phyloP scores from a whole-genome alignment of 2,329 filamentous ascomycete species.

The Huntiella abstrusa region DNA sequence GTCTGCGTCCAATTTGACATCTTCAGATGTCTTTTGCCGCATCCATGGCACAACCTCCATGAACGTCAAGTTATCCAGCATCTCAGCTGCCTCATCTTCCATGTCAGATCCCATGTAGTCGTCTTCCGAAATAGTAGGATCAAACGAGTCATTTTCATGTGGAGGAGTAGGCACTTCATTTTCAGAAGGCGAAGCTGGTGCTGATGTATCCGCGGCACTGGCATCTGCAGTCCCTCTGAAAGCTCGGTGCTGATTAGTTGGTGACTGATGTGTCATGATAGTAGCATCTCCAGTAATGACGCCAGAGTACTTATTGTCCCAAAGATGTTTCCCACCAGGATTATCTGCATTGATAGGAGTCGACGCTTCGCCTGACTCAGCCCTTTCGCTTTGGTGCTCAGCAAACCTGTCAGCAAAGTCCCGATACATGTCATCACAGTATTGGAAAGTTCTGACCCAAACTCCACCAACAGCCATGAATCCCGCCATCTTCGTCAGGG shows the following conservation, averaged over 20 bases:
- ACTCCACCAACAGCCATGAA: slow-evolving; percentile 37
- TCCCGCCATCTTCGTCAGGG: slow-evolving; percentile 31
- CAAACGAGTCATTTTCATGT: background rate
- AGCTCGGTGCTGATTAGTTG: slow-evolving; percentile 1
- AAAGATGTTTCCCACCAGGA: slow-evolving; percentile 10
- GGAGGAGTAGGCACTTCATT: slow-evolving; percentile 7
- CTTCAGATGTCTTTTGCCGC: background rate
- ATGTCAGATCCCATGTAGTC: background rate
- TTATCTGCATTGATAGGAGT: slow-evolving; percentile 19
- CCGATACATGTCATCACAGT: slow-evolving; percentile 34
- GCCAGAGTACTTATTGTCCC: slow-evolving; percentile 14
- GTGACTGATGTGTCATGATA: slow-evolving; percentile 15
- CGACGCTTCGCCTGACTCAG: slow-evolving; percentile 13
- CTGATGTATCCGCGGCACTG: background rate
- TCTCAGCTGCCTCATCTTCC: background rate
- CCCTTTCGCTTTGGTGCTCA: slow-evolving; percentile 14
- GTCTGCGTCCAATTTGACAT: background rate
- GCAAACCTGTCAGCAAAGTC: slow-evolving; percentile 22
- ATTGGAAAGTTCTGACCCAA: slow-evolving; percentile 33
- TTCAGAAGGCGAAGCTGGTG: slow-evolving; percentile 6
- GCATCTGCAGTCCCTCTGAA: background rate
- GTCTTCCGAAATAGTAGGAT: background rate
- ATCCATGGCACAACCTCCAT: slow-evolving; percentile 7
- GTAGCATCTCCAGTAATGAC: slow-evolving; percentile 26
- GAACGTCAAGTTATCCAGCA: slow-evolving; percentile 1